A percentile compares a stretch with the other conserved stretches of the same genome.
phyloP scores from a whole-genome alignment of 164 flowering plant genomes.

The Stephania yunnanensis region DNA sequence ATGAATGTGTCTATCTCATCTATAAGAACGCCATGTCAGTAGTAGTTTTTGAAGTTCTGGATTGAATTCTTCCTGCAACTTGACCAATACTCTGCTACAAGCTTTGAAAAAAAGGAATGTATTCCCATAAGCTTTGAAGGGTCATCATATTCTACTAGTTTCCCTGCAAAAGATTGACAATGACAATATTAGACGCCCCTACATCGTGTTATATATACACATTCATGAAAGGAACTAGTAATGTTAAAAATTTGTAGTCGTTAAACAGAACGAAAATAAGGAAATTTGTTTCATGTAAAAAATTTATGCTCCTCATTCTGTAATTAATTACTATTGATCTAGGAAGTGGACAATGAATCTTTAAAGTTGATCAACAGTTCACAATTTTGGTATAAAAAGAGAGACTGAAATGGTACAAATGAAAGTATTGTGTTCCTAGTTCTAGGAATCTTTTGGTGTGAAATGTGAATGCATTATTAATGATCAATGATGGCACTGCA shows the following conservation, averaged over 20 bases:
- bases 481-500: too few species aligned
- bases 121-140: constrained; percentile 3
- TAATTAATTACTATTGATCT: too few species aligned
- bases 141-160: constrained; percentile 4
- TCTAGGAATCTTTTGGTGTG: too few species aligned
- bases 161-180: constrained; percentile 6
- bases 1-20: too few species aligned
- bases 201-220: not conserved
- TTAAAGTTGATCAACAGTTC: not conserved
- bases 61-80: constrained; percentile 3
- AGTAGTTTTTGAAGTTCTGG: not conserved
- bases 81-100: not conserved
- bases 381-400: not conserved
- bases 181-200: not conserved
- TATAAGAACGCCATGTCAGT: not conserved
- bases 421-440: too few species aligned
- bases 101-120: not conserved
- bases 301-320: too few species aligned
- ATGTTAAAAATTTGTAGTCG: too few species aligned
- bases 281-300: too few species aligned
- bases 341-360: too few species aligned
- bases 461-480: too few species aligned
- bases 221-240: too few species aligned
- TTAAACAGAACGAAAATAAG: too few species aligned
- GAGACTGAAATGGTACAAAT: not conserved